Percentiles rank a stretch among this genome's conserved stretches.
phyloP scores from a whole-genome alignment of 2,329 filamentous ascomycete species.

The Xylariaceae sp. region DNA sequence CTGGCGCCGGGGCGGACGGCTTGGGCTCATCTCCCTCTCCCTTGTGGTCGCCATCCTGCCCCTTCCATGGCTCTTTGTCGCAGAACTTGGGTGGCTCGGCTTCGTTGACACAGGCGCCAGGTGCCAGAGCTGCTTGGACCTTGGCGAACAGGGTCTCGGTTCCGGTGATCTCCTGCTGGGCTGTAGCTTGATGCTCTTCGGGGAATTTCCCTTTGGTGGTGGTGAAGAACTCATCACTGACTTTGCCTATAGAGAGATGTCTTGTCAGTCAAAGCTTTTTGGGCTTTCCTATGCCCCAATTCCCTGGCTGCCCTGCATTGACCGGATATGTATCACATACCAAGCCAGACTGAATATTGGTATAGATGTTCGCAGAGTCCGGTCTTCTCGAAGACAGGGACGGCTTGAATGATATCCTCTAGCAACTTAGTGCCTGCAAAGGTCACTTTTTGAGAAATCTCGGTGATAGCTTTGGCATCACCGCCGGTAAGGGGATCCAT shows the following conservation, averaged over 20 bases:
- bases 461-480: conserved; percentile 14
- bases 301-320: background rate
- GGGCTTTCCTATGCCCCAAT: background rate
- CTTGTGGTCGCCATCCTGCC: too few relatives aligned
- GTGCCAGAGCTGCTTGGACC: conserved; percentile 4
- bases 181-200: conserved; percentile 4
- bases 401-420: conserved; percentile 6
- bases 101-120: conserved; percentile 13
- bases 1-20: too few relatives aligned
- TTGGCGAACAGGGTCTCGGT: conserved; percentile 9
- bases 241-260: conserved; percentile 2
- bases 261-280: conserved; percentile 1
- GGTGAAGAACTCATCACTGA: conserved; percentile 13
- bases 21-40: too few relatives aligned
- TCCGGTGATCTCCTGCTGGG: conserved; percentile 4
- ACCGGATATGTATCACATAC: conserved; percentile 8
- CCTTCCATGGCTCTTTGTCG: background rate
- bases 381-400: conserved; percentile 4
- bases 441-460: conserved; percentile 2
- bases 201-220: conserved; percentile 14
- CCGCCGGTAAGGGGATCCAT: conserved; percentile 13
- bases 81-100: conserved; percentile 1
- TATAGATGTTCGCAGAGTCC: conserved; percentile 11
- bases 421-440: conserved; percentile 10
- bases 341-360: conserved; percentile 3